Percentiles rank a stretch among this genome's conserved stretches.
These are phyloP conservation scores for Arachis hypogaea DNA, from an alignment of 306 rosid genomes.

Conservation along the genomic window DNA sequence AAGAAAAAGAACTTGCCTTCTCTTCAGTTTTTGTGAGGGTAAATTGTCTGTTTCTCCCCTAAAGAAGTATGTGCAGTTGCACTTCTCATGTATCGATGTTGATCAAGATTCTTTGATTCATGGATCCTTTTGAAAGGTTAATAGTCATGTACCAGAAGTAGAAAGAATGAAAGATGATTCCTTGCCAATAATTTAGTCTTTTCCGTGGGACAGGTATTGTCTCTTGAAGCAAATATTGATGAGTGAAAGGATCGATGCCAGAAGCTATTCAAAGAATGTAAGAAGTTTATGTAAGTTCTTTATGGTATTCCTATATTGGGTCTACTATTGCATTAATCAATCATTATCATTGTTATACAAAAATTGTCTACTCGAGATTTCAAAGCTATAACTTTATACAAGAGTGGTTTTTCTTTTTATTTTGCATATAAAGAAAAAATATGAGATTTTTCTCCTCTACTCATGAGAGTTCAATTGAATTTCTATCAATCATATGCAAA, in stretches of 20 bases:
- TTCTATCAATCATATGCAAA: constrained; percentile 30
- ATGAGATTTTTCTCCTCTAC: constrained; percentile 26
- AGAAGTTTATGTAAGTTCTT: constrained; percentile 76
- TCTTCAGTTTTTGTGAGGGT: not conserved
- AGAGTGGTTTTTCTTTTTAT: constrained; percentile 9
- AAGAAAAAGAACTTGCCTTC: not conserved
- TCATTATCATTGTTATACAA: not conserved
- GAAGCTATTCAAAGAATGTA: constrained; percentile 66
- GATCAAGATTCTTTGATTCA: constrained; percentile 16
- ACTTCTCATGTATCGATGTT: constrained; percentile 14
- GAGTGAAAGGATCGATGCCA: constrained; percentile 84
- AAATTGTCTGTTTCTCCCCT: not conserved
- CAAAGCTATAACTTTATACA: constrained; percentile 10
- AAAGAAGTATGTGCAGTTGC: not conserved
- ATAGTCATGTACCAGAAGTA: not conserved
- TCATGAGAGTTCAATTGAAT: constrained; percentile 24
- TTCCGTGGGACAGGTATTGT: constrained; percentile 58
- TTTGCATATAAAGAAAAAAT: not conserved
- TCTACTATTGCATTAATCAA: constrained; percentile 15
- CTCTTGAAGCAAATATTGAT: constrained; percentile 71
- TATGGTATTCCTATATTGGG: constrained; percentile 6
- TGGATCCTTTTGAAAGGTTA: constrained; percentile 17
- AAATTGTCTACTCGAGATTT: constrained; percentile 4
- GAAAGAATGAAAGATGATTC: constrained; percentile 5
- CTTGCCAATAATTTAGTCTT: constrained; percentile 14